Base-by-base conservation (phyloP, 2,329 filamentous ascomycete genomes). In the Pyrenophora graminea region DNA sequence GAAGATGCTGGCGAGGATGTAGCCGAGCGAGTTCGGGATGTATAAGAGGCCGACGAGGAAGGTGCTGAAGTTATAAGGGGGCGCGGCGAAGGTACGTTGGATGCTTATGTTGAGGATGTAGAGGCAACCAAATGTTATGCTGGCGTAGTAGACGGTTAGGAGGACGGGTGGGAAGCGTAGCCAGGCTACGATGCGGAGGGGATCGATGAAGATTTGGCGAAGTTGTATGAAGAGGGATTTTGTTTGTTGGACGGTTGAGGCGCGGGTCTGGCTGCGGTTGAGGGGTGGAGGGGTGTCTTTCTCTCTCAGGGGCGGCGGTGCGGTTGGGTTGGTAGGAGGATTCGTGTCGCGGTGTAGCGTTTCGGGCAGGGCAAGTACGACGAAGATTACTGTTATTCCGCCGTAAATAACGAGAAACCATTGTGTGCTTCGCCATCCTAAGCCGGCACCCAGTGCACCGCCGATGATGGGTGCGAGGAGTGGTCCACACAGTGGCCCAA, bases 81-180 rank as follows among this genome's bases (percentile, higher is more conserved):
- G 31, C 0, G 47, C 38, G 17, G 63, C 54, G 54, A 75, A 75
- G 19, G 67, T 72, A 36, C 62, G 54, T 57, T 74, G 67, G 40
- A 75, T 69, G 43, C 56, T 63, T 52, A 75, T 74, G 63, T 75
- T 75, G 51, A 75, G 71, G 45, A 74, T 64, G 58, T 74, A 74
- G 42, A 76, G 63, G 9, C 51, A 59, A 47, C 70, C 72, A 50
- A 75, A 75, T 1, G 71, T 71, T 56, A 75, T 74, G 51, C 62
- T 67, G 34, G 73, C 71, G 54, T 73, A 75, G 57, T 71, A 73
- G 42, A 75, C 71, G 6, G 73, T 73, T 6, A 74, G 61, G 30
- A 65, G 53, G 25, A 76, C 69, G 39, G 72, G 67, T 2, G 72
- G 73, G 45, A 64, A 75, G 37, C 71, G 69, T 6, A 76, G 61